Evolutionary conservation across 345 rosid genomes (phyloP).

Genomic region (Litchi chinensis): DNA sequence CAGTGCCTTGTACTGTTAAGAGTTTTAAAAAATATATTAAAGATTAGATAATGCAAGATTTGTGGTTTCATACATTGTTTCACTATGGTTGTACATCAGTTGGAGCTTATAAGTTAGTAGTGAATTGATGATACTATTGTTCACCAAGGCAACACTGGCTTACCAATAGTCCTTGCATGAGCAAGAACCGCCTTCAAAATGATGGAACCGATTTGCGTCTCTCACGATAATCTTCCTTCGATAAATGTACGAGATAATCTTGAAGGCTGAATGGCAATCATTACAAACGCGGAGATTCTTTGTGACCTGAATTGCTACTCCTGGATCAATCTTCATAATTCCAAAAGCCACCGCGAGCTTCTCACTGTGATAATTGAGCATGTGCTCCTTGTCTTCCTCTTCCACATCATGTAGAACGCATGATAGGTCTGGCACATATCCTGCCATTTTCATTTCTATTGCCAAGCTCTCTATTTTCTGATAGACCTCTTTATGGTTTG

Average conservation of each 20-base stretch:
- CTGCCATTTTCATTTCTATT: slow-evolving; percentile 47
- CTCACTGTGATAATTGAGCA: slow-evolving; percentile 55
- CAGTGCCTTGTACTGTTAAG: no score
- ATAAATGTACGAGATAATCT: slow-evolving; percentile 40
- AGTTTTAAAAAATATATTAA: neutral
- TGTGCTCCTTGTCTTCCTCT: slow-evolving; percentile 59
- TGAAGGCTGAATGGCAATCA: slow-evolving; percentile 52
- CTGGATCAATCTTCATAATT: slow-evolving; percentile 37
- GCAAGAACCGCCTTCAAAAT: slow-evolving; percentile 43
- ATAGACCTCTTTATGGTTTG: slow-evolving; percentile 36
- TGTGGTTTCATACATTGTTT: neutral
- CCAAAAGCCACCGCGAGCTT: slow-evolving; percentile 61
- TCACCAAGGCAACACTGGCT: neutral
- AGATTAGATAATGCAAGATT: neutral
- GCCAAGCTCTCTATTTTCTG: slow-evolving; percentile 39
- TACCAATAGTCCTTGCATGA: slow-evolving; percentile 54
- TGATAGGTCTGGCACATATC: slow-evolving; percentile 49
- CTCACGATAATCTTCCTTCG: slow-evolving; percentile 42
- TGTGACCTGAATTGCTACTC: slow-evolving; percentile 36
- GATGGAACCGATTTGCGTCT: slow-evolving; percentile 54
- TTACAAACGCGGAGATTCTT: slow-evolving; percentile 55
- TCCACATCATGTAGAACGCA: slow-evolving; percentile 57
- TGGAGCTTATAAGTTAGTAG: no score
- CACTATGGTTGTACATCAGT: no score
- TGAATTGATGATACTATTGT: no score